Conservation (phyloP, 176 grass and related monocot species). For the Eragrostis nindensis region DNA sequence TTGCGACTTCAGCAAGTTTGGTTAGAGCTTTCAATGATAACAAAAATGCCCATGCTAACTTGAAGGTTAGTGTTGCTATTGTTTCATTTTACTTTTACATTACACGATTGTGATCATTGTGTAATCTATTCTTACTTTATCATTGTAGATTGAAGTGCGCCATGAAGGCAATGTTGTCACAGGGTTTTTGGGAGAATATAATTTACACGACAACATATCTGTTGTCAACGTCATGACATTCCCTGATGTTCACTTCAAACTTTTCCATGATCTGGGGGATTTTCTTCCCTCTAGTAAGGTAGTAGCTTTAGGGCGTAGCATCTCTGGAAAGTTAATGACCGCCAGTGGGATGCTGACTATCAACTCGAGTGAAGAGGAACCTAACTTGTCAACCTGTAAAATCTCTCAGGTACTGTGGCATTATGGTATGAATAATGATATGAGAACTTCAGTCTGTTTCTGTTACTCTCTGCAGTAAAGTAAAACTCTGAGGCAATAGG, state of each 20-base stretch:
- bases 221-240: conserved; percentile 6
- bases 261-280: neutral
- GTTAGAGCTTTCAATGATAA: neutral
- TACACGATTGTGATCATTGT: neutral
- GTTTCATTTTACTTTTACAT: neutral
- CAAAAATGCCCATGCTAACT: neutral
- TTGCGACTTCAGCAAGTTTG: neutral
- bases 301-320: conserved; percentile 5
- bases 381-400: neutral
- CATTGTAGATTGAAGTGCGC: conserved; percentile 9
- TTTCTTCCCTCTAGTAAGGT: neutral
- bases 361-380: neutral
- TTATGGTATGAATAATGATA: neutral
- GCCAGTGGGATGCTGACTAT: neutral
- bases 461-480: conserved; percentile 6
- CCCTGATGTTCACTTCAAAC: conserved; percentile 23
- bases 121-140: neutral
- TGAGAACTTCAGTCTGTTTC: neutral
- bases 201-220: conserved; percentile 14
- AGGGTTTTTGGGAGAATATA: conserved; percentile 21
- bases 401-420: conserved; percentile 29
- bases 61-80: neutral
- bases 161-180: neutral
- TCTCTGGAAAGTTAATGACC: conserved; percentile 22
- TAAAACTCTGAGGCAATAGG: no score